Evolutionary conservation across 805 yeast species (phyloP).

Genomic region (Nakazawaea wickerhamii): DNA sequence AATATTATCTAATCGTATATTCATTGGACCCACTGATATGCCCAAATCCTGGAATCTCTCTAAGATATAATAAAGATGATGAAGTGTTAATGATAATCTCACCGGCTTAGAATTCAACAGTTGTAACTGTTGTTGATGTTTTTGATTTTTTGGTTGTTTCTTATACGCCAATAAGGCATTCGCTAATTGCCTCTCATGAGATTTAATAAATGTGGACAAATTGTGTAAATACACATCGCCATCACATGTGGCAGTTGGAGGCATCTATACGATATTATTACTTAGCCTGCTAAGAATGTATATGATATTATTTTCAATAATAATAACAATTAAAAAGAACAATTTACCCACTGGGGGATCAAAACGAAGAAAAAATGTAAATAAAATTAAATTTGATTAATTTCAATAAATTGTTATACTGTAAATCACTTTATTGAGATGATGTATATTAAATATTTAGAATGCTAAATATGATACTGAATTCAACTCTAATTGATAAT

Average conservation of each 20-base stretch:
- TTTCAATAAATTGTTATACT: no score
- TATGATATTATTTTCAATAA: no score
- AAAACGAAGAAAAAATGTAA: no score
- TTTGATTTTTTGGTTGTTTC: constrained; percentile 22
- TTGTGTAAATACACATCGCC: constrained; percentile 55
- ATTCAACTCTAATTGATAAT: no score
- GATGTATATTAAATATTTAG: no score
- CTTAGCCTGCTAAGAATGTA: no score
- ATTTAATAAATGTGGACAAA: constrained; percentile 45
- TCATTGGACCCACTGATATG: constrained; percentile 54
- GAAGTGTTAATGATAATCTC: constrained; percentile 52
- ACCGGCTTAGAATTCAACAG: constrained; percentile 38
- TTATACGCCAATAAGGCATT: constrained; percentile 53
- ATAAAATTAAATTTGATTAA: no score
- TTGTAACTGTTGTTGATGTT: constrained; percentile 10
- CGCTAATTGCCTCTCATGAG: constrained; percentile 55
- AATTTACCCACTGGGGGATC: no score
- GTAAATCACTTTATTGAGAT: no score
- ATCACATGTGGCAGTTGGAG: constrained; percentile 30
- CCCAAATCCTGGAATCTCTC: constrained; percentile 48
- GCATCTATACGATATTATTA: background rate
- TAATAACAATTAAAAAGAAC: no score
- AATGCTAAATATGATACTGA: no score
- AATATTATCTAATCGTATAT: constrained; percentile 52
- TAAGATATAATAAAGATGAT: constrained; percentile 57